A percentile compares a stretch with the other conserved stretches of the same genome.
phyloP scores from a whole-genome alignment of 2,329 filamentous ascomycete species.

The Fusarium tupiense region DNA sequence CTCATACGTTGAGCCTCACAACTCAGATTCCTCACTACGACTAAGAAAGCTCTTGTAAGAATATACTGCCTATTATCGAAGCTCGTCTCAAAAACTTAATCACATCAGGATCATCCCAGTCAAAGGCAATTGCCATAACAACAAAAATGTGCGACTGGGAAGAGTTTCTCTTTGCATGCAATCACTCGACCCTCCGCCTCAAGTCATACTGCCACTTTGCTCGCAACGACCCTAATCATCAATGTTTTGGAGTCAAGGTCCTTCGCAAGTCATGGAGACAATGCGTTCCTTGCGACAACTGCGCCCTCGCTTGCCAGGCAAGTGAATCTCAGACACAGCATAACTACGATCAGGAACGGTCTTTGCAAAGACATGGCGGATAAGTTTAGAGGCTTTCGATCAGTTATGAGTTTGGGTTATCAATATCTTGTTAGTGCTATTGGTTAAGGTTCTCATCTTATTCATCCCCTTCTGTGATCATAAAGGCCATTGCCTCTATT shows the following conservation, averaged over 20 bases:
- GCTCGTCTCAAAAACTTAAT: neutral
- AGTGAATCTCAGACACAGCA: conserved; percentile 11
- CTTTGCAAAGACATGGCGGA: neutral
- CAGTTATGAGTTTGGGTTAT: neutral
- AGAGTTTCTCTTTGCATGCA: conserved; percentile 73
- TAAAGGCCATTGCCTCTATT: neutral
- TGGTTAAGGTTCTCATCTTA: neutral
- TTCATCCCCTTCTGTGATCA: neutral
- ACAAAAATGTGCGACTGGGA: conserved; percentile 75
- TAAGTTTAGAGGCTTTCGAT: neutral
- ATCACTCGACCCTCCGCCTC: conserved; percentile 67
- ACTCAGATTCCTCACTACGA: neutral
- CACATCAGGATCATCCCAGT: neutral
- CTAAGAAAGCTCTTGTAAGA: conserved; percentile 1
- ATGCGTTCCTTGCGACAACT: conserved; percentile 61
- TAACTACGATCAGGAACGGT: neutral
- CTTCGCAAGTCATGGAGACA: conserved; percentile 70
- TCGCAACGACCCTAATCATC: conserved; percentile 75
- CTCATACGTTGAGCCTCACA: neutral
- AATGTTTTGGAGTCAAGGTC: conserved; percentile 74
- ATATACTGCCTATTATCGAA: neutral
- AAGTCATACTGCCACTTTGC: conserved; percentile 79
- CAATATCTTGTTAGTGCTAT: neutral
- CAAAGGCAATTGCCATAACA: neutral
- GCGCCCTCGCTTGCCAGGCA: conserved; percentile 42